Evolutionary conservation across 805 yeast genomes (phyloP), one percentile per base, ranked within the genome.

Genomic region (Spathaspora sp.): DNA sequence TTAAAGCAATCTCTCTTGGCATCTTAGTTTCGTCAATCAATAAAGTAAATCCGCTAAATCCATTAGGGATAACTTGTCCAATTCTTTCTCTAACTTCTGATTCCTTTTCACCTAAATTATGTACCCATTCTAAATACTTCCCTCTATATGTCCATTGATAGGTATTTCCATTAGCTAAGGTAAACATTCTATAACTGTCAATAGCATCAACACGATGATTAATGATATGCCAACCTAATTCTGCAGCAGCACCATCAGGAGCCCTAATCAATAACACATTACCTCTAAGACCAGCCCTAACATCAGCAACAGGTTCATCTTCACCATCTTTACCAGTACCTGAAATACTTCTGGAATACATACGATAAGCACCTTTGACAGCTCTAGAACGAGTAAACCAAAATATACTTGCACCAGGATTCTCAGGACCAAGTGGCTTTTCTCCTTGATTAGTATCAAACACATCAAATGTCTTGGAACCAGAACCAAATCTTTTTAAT

Each of bases 141-240:
- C 86, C 87, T 48, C 73, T 73, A 31, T 77, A 75, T 4, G 88
- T 82, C 88, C 89, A 84, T 59, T 84, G 88, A 58, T 82, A 83
- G 5, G 80, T 79, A 47, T 62, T 57, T 9, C 88, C 88, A 61
- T 83, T 85, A 2, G 83, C 75, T 46, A 84, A 69, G 42, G 79
- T 77, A 63, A 84, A 84, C 72, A 79, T 72, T 57, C 87, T 72
- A 63, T 83, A 83, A 54, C 79, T 71, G 58, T 82, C 88, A 39
- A 74, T 70, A 1, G 85, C 86, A 62, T 83, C 88, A 19, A 81
- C 86, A 48, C 78, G 65, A 58, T 83, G 87, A 52, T 76, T 75
- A 39, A 83, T 73, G 29, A 80, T 72, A 62, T 82, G 87, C 85
- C 87, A 80, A 12, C 88, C 88, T 35, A 82, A 69, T 60, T 82